Base-by-base conservation (phyloP, 805 yeast species). In the Suhomyces canberraensis region DNA sequence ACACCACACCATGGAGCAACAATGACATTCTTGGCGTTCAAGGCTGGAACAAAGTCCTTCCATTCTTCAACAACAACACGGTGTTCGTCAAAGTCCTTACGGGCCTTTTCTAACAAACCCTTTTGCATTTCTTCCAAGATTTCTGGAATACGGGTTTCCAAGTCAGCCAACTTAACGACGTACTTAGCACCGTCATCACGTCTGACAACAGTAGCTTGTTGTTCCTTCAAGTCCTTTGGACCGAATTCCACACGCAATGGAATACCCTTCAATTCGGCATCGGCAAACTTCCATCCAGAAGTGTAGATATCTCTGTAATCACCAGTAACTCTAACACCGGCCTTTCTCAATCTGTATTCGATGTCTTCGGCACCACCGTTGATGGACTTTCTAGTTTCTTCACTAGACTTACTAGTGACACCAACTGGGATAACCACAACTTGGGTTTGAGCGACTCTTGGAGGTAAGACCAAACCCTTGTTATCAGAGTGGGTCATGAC, bases 221-320 rank as follows among this genome's bases (percentile, higher is more conserved):
- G 69, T 59, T 81, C 76, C 56, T 84, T 83, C 54, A 88, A 71
- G 66, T 93, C 99, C 71, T 85, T 87, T 54, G 99, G 99, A 51
- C 99, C 99, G 55, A 86, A 77, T 73, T 93, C 99, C 33, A 93
- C 58, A 65, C 98, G 84, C 47, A 93, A 69, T 47, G 98, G 98
- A 36, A 82, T 74, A 76, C 99, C 99, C 73, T 84, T 88, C 61
- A 93, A 79, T 71, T 93, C 99, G 76, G 95, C 84, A 61, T 93
- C 95, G 40, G 97, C 83, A 67, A 91, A 93, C 69, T 93, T 93
- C 98, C 97, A 93, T 47, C 98, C 98, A 47, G 98, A 95, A 36
- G 96, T 83, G 71, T 93, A 91, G 71, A 82, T 87, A 51, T 83
- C 95, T 66, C 97, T 81, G 75, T 80, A 84, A 66, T 93, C 99